Percentiles rank a stretch among this genome's conserved stretches.
These are phyloP conservation scores for Penicillium bialowiezense DNA, from an alignment of 495 filamentous ascomycete genomes.

Conservation along the genomic window DNA sequence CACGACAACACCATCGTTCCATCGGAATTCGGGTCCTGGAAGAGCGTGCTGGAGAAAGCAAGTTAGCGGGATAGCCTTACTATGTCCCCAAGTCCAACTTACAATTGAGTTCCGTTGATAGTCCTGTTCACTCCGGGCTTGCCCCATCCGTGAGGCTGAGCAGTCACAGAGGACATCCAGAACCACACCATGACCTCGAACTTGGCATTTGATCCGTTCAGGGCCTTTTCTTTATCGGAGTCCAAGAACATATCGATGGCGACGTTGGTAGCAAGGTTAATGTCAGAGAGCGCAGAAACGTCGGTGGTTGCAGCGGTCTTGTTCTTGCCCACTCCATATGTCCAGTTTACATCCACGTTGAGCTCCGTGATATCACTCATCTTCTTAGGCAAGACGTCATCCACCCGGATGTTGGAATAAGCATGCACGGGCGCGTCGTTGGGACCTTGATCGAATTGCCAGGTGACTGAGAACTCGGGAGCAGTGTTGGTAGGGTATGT, in stretches of 20 bases:
- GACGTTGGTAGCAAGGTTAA: conserved; percentile 37
- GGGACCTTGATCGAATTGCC: conserved; percentile 28
- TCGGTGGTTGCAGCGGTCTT: conserved; percentile 13
- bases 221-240: conserved; percentile 19
- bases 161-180: conserved; percentile 19
- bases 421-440: conserved; percentile 31
- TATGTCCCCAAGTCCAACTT: no score
- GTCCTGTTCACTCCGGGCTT: conserved; percentile 9
- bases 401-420: conserved; percentile 36
- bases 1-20: conserved; percentile 36
- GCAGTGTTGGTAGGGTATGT: conserved; percentile 34
- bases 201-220: conserved; percentile 25
- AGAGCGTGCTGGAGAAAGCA: conserved; percentile 26
- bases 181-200: conserved; percentile 50
- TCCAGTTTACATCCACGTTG: conserved; percentile 33
- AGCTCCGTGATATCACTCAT: conserved; percentile 20
- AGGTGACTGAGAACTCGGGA: conserved; percentile 35
- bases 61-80: background rate
- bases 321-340: conserved; percentile 32
- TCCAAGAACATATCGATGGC: conserved; percentile 48
- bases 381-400: conserved; percentile 20
- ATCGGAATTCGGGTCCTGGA: conserved; percentile 18
- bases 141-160: conserved; percentile 26
- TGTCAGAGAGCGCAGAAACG: conserved; percentile 7
- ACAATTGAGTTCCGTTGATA: conserved; percentile 34